Base-by-base conservation (phyloP, 2,329 filamentous ascomycete species). In the Diaporthe ampelina region DNA sequence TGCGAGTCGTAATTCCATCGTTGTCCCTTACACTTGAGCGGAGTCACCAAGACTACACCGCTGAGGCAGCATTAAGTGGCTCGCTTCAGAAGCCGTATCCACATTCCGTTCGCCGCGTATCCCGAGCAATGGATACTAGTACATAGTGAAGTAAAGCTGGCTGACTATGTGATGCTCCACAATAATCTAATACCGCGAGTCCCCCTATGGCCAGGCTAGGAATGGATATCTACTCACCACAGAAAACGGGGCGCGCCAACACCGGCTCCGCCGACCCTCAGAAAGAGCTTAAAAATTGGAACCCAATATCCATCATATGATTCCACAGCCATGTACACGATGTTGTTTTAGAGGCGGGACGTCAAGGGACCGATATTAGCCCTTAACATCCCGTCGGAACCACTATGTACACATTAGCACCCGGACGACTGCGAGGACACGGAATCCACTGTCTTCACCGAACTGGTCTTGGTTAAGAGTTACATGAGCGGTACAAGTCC, bases 221-320 rank as follows among this genome's bases (percentile, higher is more conserved):
- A 43, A 29, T 65, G 61, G 29, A 67, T 50, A 19, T 35, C 6
- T 24, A 52, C 21, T 29, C 21, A 32, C 48, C 21, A 50, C 26
- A 50, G 29, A 11, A 35, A 50, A 67, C 13, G 61, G 61, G 43
- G 19, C 45, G 40, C 40, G 45, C 43, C 43, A 65, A 37, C 43
- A 52, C 61, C 61, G 61, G 61, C 45, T 50, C 61, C 61, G 61
- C 61, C 61, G 61, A 52, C 43, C 61, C 61, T 67, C 43, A 67
- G 17, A 24, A 67, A 67, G 63, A 67, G 63, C 45, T 67, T 67
- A 67, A 67, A 67, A 67, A 15, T 19, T 67, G 63, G 63, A 40
- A 40, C 45, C 63, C 11, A 50, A 29, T 24, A 24, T 26, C 10
- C 13, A 24, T 67, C 45, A 40, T 50, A 37, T 50, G 45, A 52